A percentile compares a stretch with the other conserved stretches of the same genome.
These are phyloP conservation scores for Comarum palustre DNA, from an alignment of 306 rosid species.

Conservation along the genomic window DNA sequence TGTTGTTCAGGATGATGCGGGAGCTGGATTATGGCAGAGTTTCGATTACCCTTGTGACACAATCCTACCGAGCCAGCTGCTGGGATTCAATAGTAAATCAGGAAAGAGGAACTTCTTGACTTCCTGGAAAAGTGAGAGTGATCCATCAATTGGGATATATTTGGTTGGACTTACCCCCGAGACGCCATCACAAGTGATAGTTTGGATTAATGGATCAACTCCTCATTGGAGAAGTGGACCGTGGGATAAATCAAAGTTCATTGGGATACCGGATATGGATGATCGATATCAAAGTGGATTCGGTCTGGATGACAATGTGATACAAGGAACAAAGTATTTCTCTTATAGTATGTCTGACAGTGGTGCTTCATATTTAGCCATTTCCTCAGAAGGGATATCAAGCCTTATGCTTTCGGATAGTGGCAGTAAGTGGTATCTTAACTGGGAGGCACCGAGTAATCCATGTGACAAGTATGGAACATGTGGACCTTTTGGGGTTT, in stretches of 20 bases:
- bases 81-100: constrained; percentile 31
- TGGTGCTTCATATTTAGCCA: background rate
- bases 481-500: constrained; percentile 3
- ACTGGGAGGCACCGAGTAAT: background rate
- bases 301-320: constrained; percentile 17
- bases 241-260: constrained; percentile 25
- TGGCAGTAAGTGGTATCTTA: background rate
- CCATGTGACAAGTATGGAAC: constrained; percentile 10
- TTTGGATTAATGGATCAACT: constrained; percentile 28
- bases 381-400: background rate
- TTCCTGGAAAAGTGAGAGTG: constrained; percentile 38
- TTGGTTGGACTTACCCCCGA: constrained; percentile 19
- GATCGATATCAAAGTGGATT: constrained; percentile 33
- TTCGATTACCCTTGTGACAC: constrained; percentile 37
- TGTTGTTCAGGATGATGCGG: background rate
- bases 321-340: constrained; percentile 24
- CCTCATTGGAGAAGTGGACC: constrained; percentile 34
- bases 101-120: constrained; percentile 30
- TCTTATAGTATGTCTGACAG: constrained; percentile 2
- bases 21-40: constrained; percentile 36
- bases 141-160: constrained; percentile 40
- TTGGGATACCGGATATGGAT: constrained; percentile 37
- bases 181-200: constrained; percentile 35
- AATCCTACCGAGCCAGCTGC: constrained; percentile 27
- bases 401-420: background rate